phyloP scores from a whole-genome alignment of 805 yeast genomes.

The Candida ficus region DNA sequence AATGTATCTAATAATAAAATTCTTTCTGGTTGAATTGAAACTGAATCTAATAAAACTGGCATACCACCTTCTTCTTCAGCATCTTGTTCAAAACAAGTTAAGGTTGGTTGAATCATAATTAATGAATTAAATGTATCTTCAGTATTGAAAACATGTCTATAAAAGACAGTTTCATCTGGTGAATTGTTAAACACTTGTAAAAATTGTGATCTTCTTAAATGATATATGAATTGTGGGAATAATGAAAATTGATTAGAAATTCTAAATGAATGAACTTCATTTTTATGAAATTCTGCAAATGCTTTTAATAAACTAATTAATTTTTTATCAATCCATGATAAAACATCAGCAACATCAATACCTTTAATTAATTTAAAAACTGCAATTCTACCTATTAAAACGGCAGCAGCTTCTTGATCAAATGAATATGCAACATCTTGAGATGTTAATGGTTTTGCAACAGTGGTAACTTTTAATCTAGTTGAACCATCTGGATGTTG shows the following conservation, averaged over 20 bases:
- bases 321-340: conserved; percentile 45
- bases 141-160: conserved; percentile 55
- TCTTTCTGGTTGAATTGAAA: conserved; percentile 52
- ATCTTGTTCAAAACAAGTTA: conserved; percentile 46
- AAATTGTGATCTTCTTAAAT: conserved; percentile 61
- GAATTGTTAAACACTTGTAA: conserved; percentile 63
- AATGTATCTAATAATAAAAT: conserved; percentile 61
- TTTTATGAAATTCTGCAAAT: conserved; percentile 44
- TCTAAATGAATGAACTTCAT: conserved; percentile 43
- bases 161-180: conserved; percentile 66
- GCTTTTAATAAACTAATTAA: conserved; percentile 42
- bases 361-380: conserved; percentile 27
- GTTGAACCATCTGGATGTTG: conserved; percentile 56
- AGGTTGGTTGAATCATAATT: conserved; percentile 66
- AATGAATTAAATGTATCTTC: conserved; percentile 59
- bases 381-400: conserved; percentile 52
- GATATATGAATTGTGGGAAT: conserved; percentile 64
- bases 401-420: conserved; percentile 69
- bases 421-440: conserved; percentile 42
- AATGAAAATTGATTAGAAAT: conserved; percentile 45
- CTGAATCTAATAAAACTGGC: conserved; percentile 59
- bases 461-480: conserved; percentile 58
- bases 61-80: conserved; percentile 41
- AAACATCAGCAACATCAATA: conserved; percentile 34
- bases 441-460: conserved; percentile 39